Evolutionary conservation across 805 yeast species (phyloP).

Genomic region (Candida montana): DNA sequence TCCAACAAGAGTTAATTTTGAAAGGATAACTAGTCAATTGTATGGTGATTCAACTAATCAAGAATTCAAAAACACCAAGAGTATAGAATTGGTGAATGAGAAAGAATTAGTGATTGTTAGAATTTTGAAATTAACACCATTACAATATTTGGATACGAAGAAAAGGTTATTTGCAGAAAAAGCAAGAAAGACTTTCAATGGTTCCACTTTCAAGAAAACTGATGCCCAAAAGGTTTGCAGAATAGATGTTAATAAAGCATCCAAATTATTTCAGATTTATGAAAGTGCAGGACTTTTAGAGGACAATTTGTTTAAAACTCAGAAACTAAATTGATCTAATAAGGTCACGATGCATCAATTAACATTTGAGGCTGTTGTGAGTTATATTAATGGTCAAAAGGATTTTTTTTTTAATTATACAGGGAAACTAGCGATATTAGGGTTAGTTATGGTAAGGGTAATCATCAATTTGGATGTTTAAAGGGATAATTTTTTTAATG

Average conservation of each 20-base stretch:
- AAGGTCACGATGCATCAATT: too few species aligned
- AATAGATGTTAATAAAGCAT: conserved; percentile 94
- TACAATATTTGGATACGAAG: conserved; percentile 49
- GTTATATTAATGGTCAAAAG: too few species aligned
- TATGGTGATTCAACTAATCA: conserved; percentile 6
- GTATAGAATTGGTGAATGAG: conserved; percentile 5
- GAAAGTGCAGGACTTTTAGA: conserved; percentile 91
- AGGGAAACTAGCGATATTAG: too few species aligned
- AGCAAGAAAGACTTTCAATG: conserved; percentile 64
- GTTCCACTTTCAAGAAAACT: conserved; percentile 85
- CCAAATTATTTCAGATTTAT: conserved; percentile 82
- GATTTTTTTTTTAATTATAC: too few species aligned
- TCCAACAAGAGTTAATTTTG: conserved; percentile 9
- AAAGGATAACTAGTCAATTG: conserved; percentile 9
- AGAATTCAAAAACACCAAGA: conserved; percentile 12
- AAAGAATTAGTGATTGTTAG: conserved; percentile 14
- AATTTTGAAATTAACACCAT: conserved; percentile 19
- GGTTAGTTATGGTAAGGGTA: too few species aligned
- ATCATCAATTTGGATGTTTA: too few species aligned
- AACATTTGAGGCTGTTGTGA: too few species aligned
- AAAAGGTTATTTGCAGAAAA: conserved; percentile 86
- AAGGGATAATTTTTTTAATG: too few species aligned
- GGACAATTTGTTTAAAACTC: conserved; percentile 48
- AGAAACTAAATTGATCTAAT: not conserved
- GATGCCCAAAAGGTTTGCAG: conserved; percentile 98